These are phyloP conservation scores for Colletotrichum gigasporum DNA, from an alignment of 2,329 filamentous ascomycete genomes.

Conservation along the genomic window DNA sequence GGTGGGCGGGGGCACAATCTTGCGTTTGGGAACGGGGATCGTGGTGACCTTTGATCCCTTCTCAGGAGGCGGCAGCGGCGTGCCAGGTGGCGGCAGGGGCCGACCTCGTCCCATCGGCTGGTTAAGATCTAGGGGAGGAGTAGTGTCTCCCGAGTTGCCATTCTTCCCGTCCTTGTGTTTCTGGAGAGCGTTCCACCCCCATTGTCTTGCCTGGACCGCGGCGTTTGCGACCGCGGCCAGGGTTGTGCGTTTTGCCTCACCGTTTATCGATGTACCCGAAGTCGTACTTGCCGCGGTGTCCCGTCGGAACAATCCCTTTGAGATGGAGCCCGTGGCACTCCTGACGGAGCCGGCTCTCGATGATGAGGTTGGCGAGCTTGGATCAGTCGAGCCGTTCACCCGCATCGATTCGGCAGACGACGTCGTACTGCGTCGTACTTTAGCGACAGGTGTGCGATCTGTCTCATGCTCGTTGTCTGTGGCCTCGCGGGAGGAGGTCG, in stretches of 20 bases:
- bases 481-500: constrained; percentile 57
- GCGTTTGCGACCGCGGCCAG: constrained; percentile 65
- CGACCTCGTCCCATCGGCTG: constrained; percentile 86
- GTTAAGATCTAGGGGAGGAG: constrained; percentile 52
- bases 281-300: constrained; percentile 48
- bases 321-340: constrained; percentile 49
- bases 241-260: constrained; percentile 56
- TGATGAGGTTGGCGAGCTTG: constrained; percentile 33
- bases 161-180: constrained; percentile 55
- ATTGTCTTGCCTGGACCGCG: constrained; percentile 65
- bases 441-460: constrained; percentile 38
- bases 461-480: constrained; percentile 48
- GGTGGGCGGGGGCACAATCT: constrained; percentile 63
- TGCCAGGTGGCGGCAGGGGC: constrained; percentile 83
- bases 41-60: constrained; percentile 66
- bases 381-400: constrained; percentile 42
- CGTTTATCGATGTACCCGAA: constrained; percentile 46
- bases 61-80: constrained; percentile 77
- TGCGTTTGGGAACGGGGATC: constrained; percentile 70
- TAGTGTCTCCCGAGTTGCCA: constrained; percentile 25
- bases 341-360: constrained; percentile 45
- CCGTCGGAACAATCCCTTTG: constrained; percentile 52
- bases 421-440: constrained; percentile 47
- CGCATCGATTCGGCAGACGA: constrained; percentile 47
- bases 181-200: constrained; percentile 67